These are phyloP conservation scores for Hortiboletus flavorubellus DNA, from an alignment of 768 basidiomycete genomes.

Conservation along the genomic window DNA sequence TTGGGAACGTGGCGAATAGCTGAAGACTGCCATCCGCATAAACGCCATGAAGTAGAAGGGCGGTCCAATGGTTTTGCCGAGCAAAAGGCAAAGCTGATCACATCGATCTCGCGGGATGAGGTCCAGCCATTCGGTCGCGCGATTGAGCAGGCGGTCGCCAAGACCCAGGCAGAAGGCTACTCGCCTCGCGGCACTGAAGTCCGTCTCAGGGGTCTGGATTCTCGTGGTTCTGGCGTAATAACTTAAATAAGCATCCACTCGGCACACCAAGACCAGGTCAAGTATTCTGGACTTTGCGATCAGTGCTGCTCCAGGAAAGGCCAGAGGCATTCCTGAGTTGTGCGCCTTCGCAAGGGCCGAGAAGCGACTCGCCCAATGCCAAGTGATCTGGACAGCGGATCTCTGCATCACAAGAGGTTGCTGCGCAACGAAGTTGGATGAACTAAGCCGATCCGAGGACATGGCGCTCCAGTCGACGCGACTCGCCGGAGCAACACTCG, in stretches of 20 bases:
- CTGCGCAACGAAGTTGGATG: background rate
- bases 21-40: constrained; percentile 17
- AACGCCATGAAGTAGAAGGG: constrained; percentile 17
- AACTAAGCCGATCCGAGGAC: background rate
- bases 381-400: background rate
- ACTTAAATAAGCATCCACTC: background rate
- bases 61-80: no score
- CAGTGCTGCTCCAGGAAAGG: background rate
- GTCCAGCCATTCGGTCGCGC: no score
- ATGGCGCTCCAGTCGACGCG: background rate
- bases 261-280: background rate
- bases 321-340: background rate
- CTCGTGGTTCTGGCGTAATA: constrained; percentile 1
- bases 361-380: no score
- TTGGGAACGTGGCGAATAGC: background rate
- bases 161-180: background rate
- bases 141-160: background rate
- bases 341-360: background rate
- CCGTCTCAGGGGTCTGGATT: background rate
- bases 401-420: background rate
- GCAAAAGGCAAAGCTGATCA: no score
- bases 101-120: no score
- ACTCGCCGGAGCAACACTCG: no score
- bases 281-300: background rate
- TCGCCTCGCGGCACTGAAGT: background rate